Evolutionary conservation across 306 rosid genomes (phyloP), one percentile per base, ranked within the genome.

Genomic region (Corylus avellana): DNA sequence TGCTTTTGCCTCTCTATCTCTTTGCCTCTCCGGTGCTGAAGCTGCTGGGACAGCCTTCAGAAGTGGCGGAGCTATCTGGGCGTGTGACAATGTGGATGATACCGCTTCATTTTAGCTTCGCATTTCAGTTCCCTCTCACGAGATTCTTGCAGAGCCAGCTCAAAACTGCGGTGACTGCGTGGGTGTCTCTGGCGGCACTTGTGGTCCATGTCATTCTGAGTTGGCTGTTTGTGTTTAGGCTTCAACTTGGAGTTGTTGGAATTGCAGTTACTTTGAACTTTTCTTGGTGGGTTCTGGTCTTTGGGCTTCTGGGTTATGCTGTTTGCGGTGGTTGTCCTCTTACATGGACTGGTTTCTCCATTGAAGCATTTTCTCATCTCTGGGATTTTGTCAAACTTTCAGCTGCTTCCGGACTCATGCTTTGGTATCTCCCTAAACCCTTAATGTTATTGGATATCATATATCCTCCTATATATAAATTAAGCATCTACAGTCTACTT

Each of bases 351-450:
- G 97, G 98, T 20, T 94, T 92, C 84, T 94, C 98, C 20, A 14
- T 73, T 29, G 93, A 92, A 73, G 94, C 97, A 0, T 94, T 94
- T 55, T 87, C 90, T 78, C 94, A 92, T 4, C 91, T 94, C 12
- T 89, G 94, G 97, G 97, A 94, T 3, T 94, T 89, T 46, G 70
- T 85, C 2, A 89, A 85, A 73, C 92, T 92, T 53, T 94, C 98
- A 11, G 88, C 89, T 73, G 79, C 96, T 76, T 83, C 97, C 25
- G 98, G 97, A 0, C 79, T 94, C 81, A 94, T 94, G 97, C 86
- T 94, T 8, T 94, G 97, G 97, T 91, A 70, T 22, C 2, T 25
- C 7, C 70, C 17, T 70, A 17, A 5, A 22, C 1, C 17, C 14
- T 5, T 17, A 3, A 55, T 55, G 8, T 55, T 8, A 55, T 8